Percentiles rank a stretch among this genome's conserved stretches.
Evolutionary conservation across 1,139 yeast species (phyloP).

Genomic region (Hansenula sp.): DNA sequence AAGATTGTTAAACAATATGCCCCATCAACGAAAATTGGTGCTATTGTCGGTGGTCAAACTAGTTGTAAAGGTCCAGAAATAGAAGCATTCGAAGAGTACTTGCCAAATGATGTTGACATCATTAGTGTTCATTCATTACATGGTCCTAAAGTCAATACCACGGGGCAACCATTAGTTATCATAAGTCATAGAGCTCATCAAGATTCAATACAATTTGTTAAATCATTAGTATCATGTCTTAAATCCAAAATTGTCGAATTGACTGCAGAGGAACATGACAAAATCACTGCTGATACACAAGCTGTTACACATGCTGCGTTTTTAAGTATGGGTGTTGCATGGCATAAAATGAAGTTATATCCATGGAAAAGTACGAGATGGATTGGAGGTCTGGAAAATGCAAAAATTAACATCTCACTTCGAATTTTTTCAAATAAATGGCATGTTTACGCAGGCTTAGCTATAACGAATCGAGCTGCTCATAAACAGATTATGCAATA

Average conservation of each 20-base stretch:
- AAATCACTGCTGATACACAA: slow-evolving; percentile 96
- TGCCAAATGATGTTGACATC: slow-evolving; percentile 79
- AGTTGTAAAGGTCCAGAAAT: slow-evolving; percentile 93
- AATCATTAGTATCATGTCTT: slow-evolving; percentile 63
- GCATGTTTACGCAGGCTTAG: slow-evolving; percentile 98
- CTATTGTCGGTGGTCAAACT: slow-evolving; percentile 97
- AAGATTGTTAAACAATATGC: slow-evolving; percentile 74
- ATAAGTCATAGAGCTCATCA: slow-evolving; percentile 69
- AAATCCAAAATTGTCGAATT: slow-evolving; percentile 76
- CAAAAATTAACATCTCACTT: slow-evolving; percentile 87
- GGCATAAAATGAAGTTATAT: slow-evolving; percentile 79
- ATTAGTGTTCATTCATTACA: slow-evolving; percentile 88
- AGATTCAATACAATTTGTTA: slow-evolving; percentile 57
- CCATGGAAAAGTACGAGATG: slow-evolving; percentile 91
- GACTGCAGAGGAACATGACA: slow-evolving; percentile 83
- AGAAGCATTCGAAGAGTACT: slow-evolving; percentile 68
- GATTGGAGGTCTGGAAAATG: slow-evolving; percentile 94
- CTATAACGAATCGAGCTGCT: slow-evolving; percentile 93
- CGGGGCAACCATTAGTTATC: slow-evolving; percentile 89
- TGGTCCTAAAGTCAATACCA: slow-evolving; percentile 87
- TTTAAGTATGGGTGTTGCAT: slow-evolving; percentile 94
- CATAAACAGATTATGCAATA: slow-evolving; percentile 89
- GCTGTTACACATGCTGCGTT: slow-evolving; percentile 99
- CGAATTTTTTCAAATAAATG: slow-evolving; percentile 90
- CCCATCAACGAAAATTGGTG: slow-evolving; percentile 81